Evolutionary conservation across 1,284 basidiomycete species (phyloP), one percentile per base, ranked within the genome.

Genomic region (Ceratobasidium sp.): DNA sequence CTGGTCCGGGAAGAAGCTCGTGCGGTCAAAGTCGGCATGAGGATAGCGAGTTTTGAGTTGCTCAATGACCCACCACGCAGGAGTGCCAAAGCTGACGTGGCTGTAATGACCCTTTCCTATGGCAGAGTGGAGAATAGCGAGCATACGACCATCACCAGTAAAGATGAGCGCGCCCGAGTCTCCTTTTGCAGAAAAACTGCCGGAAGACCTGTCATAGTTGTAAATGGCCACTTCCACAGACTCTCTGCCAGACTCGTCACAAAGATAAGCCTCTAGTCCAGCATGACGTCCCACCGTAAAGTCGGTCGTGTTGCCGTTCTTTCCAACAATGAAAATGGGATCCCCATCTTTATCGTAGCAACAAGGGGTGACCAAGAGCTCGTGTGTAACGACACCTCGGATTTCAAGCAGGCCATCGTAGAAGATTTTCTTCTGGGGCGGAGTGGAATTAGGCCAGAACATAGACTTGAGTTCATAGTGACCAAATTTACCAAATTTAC

Each of bases 211-310:
- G 28, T 16, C 50, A 45, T 50, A 64, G 73, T 77, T 77, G 64
- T 77, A 73, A 71, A 76, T 64, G 12, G 70, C 75, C 36, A 76
- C 69, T 50, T 81, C 80, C 21, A 74, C 55, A 36, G 81, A 82
- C 74, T 78, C 76, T 26, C 77, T 39, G 32, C 78, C 80, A 59
- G 61, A 28, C 41, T 77, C 76, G 55, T 79, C 71, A 34, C 45
- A 75, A 48, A 53, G 32, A 28, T 46, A 64, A 50, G 69, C 78
- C 10, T 73, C 78, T 0, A 81, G 60, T 41, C 80, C 80, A 5
- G 79, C 74, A 41, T 78, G 80, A 74, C 79, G 77, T 75, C 82
- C 81, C 16, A 82, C 53, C 28, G 81, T 83, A 74, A 82, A 76
- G 76, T 79, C 78, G 55, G 82, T 81, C 12, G 77, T 76, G 73